Evolutionary conservation across 1,284 basidiomycete genomes (phyloP).

Genomic region (Rhodotorula sp.): DNA sequence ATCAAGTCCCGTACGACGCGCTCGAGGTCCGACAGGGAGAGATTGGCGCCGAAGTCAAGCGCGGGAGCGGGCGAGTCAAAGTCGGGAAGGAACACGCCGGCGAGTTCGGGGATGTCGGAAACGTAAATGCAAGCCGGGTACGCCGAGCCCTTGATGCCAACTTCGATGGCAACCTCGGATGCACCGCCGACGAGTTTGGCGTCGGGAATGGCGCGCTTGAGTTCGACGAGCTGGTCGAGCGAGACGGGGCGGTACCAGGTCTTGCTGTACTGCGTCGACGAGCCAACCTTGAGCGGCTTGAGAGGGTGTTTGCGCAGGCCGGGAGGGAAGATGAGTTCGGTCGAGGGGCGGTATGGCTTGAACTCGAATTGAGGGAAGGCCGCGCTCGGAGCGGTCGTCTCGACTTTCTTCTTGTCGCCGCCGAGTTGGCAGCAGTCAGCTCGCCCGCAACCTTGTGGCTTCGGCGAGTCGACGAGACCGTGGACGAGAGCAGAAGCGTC

Average conservation of each 20-base stretch:
- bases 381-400: slow-evolving; percentile 10
- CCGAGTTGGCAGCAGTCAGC: slow-evolving; percentile 38
- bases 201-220: slow-evolving; percentile 27
- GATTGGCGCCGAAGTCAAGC: slow-evolving; percentile 46
- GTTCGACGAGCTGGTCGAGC: slow-evolving; percentile 33
- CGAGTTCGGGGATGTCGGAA: slow-evolving; percentile 40
- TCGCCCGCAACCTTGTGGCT: slow-evolving; percentile 37
- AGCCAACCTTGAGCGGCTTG: slow-evolving; percentile 36
- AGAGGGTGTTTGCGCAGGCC: slow-evolving; percentile 42
- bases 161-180: slow-evolving; percentile 41
- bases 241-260: slow-evolving; percentile 37
- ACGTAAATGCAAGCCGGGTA: slow-evolving; percentile 40
- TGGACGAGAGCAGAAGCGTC: slow-evolving; percentile 14
- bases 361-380: slow-evolving; percentile 43
- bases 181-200: slow-evolving; percentile 37
- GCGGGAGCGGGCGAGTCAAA: slow-evolving; percentile 16
- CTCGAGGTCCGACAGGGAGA: slow-evolving; percentile 41
- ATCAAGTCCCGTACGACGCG: slow-evolving; percentile 35
- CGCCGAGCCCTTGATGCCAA: slow-evolving; percentile 42
- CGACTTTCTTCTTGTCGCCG: background rate
- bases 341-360: slow-evolving; percentile 46
- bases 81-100: slow-evolving; percentile 15
- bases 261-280: background rate
- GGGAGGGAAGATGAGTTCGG: slow-evolving; percentile 49
- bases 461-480: background rate